Percentiles rank a stretch among this genome's conserved stretches.
Evolutionary conservation across 2,329 filamentous ascomycete genomes (phyloP).

Genomic region (Xylariales sp.): DNA sequence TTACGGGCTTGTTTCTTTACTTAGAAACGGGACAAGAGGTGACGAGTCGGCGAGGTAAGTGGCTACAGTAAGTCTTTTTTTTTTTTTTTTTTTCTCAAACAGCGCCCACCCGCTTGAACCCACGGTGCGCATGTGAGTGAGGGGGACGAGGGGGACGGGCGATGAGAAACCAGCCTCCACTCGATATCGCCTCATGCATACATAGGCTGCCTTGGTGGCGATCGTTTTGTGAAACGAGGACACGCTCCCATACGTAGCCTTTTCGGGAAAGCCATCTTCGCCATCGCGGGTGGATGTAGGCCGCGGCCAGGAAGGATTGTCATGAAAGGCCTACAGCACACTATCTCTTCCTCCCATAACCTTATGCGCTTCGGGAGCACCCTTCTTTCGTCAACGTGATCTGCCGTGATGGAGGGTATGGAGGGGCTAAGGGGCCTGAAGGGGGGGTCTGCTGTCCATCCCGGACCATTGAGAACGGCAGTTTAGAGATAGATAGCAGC

Average conservation of each 20-base stretch:
- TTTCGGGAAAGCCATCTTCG: slow-evolving; percentile 34
- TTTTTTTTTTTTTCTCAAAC: neutral
- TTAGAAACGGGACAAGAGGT: slow-evolving; percentile 37
- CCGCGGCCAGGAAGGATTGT: slow-evolving; percentile 34
- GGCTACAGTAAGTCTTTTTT: slow-evolving; percentile 22
- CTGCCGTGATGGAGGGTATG: slow-evolving; percentile 41
- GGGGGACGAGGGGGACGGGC: neutral
- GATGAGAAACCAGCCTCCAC: slow-evolving; percentile 30
- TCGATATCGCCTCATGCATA: slow-evolving; percentile 29
- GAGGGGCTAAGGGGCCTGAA: slow-evolving; percentile 30
- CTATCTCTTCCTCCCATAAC: slow-evolving; percentile 28
- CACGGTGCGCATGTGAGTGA: slow-evolving; percentile 19
- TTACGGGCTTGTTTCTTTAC: slow-evolving; percentile 39
- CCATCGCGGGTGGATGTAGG: slow-evolving; percentile 30
- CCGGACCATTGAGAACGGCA: slow-evolving; percentile 33
- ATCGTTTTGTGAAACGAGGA: slow-evolving; percentile 27
- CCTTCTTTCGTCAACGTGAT: slow-evolving; percentile 44
- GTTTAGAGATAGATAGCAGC: slow-evolving; percentile 27
- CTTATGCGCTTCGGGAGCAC: slow-evolving; percentile 42
- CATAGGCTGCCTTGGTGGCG: slow-evolving; percentile 21
- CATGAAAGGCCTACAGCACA: slow-evolving; percentile 18
- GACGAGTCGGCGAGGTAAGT: slow-evolving; percentile 3
- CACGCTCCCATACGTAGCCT: slow-evolving; percentile 10
- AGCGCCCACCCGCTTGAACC: slow-evolving; percentile 19
- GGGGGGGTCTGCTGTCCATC: slow-evolving; percentile 35